phyloP scores from a whole-genome alignment of 2,329 filamentous ascomycete species.

The Raffaelea deltoideospora region DNA sequence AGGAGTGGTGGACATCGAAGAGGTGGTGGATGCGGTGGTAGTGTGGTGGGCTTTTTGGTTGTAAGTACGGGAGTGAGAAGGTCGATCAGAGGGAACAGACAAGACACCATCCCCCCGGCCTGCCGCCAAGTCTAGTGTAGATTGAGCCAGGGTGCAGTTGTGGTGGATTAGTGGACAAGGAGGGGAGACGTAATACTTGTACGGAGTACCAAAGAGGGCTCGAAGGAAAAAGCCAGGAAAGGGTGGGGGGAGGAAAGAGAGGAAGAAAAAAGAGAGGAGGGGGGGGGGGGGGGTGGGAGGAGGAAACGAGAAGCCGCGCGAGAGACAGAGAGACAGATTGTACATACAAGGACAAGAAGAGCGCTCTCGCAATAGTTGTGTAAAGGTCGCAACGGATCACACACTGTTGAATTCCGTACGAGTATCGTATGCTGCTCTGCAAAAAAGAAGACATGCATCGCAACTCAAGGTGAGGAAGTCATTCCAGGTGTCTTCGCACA shows the following conservation, averaged over 20 bases:
- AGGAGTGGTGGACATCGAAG: slow-evolving; percentile 6
- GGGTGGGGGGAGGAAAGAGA: neutral
- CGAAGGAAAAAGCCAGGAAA: neutral
- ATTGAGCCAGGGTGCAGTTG: slow-evolving; percentile 1
- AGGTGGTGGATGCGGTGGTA: slow-evolving; percentile 4
- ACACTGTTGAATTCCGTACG: too few species aligned
- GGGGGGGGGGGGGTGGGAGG: neutral
- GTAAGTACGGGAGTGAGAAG: slow-evolving; percentile 6
- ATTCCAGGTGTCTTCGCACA: too few species aligned
- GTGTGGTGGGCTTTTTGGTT: neutral
- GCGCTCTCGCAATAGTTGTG: too few species aligned
- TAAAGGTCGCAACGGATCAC: too few species aligned
- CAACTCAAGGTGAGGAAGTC: too few species aligned
- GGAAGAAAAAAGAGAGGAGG: neutral
- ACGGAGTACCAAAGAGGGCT: too few species aligned
- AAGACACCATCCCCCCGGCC: slow-evolving; percentile 8
- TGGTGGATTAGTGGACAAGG: neutral
- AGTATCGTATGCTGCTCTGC: too few species aligned
- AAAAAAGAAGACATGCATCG: too few species aligned
- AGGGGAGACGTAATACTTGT: neutral
- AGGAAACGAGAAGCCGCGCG: neutral
- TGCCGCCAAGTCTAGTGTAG: slow-evolving; percentile 7
- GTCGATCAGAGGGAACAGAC: slow-evolving; percentile 10
- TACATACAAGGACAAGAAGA: neutral
- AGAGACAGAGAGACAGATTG: too few species aligned